A percentile compares a stretch with the other conserved stretches of the same genome.
Conservation (phyloP, 768 basidiomycete genomes). For the Strobilomyces confusus region DNA sequence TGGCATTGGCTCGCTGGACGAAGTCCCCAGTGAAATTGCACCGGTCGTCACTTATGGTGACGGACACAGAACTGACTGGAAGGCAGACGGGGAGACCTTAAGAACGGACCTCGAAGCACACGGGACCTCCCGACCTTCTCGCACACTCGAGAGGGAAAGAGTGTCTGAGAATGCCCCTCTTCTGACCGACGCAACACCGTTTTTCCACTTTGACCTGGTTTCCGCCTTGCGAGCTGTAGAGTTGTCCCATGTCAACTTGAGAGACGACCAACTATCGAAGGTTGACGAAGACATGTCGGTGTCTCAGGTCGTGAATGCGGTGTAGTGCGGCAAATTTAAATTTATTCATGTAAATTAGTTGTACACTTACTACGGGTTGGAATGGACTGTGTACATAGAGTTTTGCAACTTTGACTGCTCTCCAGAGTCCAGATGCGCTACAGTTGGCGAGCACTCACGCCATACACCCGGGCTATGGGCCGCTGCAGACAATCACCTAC, state of each 20-base stretch:
- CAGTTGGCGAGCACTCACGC: too few relatives aligned
- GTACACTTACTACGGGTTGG: not conserved
- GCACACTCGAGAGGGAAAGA: not conserved
- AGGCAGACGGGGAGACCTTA: not conserved
- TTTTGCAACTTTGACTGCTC: too few relatives aligned
- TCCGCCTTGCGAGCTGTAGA: conserved; percentile 72
- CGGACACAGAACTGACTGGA: conserved; percentile 33
- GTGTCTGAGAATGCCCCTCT: conserved; percentile 29
- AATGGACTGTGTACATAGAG: too few relatives aligned
- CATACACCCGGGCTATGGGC: too few relatives aligned
- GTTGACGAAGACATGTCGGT: not conserved
- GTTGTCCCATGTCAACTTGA: conserved; percentile 23
- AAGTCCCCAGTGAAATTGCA: conserved; percentile 60
- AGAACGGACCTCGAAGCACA: conserved; percentile 33
- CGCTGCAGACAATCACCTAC: too few relatives aligned
- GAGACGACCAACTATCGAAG: conserved; percentile 7
- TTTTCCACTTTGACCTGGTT: conserved; percentile 88
- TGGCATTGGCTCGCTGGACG: conserved; percentile 57
- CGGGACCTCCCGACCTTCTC: conserved; percentile 18
- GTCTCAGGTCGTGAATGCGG: not conserved
- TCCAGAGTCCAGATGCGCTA: too few relatives aligned
- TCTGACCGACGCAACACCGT: conserved; percentile 59
- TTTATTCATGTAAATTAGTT: not conserved
- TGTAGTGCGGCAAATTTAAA: not conserved
- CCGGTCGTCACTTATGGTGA: conserved; percentile 65